A percentile compares a stretch with the other conserved stretches of the same genome.
phyloP scores from a whole-genome alignment of 305 asterid species.

The Ilex paraguariensis region DNA sequence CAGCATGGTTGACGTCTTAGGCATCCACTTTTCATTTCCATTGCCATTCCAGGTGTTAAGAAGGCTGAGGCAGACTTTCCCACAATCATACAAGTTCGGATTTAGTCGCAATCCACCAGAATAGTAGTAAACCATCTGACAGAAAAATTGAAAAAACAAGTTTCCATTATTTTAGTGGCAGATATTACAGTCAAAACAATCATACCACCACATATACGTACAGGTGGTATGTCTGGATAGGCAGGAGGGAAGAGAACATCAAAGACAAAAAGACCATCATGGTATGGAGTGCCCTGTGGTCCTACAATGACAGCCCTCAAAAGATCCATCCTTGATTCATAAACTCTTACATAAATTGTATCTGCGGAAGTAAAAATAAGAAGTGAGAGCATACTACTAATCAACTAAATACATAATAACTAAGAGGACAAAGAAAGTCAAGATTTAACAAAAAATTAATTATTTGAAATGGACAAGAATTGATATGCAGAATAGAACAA shows the following conservation, averaged over 20 bases:
- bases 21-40: slow-evolving; percentile 48
- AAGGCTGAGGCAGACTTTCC: slow-evolving; percentile 62
- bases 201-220: slow-evolving; percentile 16
- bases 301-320: slow-evolving; percentile 56
- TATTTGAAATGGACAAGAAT: too few relatives aligned
- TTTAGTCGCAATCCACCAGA: slow-evolving; percentile 58
- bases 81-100: slow-evolving; percentile 57
- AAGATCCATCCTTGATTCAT: slow-evolving; percentile 59
- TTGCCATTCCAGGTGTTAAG: slow-evolving; percentile 58
- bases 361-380: slow-evolving; percentile 22
- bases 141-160: background rate
- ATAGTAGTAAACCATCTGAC: slow-evolving; percentile 51
- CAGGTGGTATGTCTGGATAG: slow-evolving; percentile 54
- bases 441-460: too few relatives aligned
- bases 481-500: slow-evolving; percentile 1
- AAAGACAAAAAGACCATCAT: slow-evolving; percentile 59
- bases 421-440: too few relatives aligned
- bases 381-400: too few relatives aligned
- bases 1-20: slow-evolving; percentile 51
- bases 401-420: too few relatives aligned
- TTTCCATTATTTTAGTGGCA: too few relatives aligned
- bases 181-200: slow-evolving; percentile 1
- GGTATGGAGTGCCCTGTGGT: slow-evolving; percentile 66
- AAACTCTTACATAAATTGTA: slow-evolving; percentile 46
- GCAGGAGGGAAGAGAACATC: slow-evolving; percentile 42